Percentiles rank a stretch among this genome's conserved stretches.
phyloP scores from a whole-genome alignment of 805 yeast genomes.

The Sungouiella thailandica region DNA sequence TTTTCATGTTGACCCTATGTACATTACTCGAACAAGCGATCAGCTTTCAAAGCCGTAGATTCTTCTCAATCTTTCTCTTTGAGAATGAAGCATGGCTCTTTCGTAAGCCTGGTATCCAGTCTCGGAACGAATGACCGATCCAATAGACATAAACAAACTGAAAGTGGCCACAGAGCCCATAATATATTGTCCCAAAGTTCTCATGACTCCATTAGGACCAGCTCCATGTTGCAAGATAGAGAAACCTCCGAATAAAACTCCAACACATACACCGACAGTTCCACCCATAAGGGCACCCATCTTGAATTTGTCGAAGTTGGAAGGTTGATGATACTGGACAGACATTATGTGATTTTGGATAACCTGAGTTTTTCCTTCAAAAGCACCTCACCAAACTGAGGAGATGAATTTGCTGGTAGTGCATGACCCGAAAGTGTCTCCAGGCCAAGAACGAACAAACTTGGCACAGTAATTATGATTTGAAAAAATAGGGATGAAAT shows the following conservation, averaged over 20 bases:
- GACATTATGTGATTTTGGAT: constrained; percentile 8
- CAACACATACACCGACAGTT: constrained; percentile 89
- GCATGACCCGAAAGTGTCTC: background rate
- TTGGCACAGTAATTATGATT: too few species aligned
- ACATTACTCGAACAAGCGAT: background rate
- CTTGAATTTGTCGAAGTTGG: constrained; percentile 92
- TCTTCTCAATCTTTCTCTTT: constrained; percentile 13
- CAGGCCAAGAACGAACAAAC: too few species aligned
- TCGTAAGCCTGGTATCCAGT: constrained; percentile 24
- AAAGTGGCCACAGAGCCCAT: constrained; percentile 96
- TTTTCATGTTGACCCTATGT: constrained; percentile 3
- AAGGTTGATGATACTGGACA: constrained; percentile 49
- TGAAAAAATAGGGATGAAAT: too few species aligned
- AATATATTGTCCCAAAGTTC: constrained; percentile 94
- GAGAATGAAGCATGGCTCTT: constrained; percentile 12
- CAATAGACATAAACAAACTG: constrained; percentile 94
- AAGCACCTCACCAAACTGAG: too few species aligned
- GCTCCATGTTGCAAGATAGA: constrained; percentile 91
- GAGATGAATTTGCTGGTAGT: background rate
- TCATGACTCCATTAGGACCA: constrained; percentile 96
- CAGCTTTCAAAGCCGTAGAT: constrained; percentile 13
- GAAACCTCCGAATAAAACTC: constrained; percentile 90
- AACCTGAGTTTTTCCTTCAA: too few species aligned
- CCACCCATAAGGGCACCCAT: constrained; percentile 98
- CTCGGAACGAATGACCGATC: constrained; percentile 86